Evolutionary conservation across 208 protist genomes (phyloP).

Genomic region (Histomonas meleagridis): DNA sequence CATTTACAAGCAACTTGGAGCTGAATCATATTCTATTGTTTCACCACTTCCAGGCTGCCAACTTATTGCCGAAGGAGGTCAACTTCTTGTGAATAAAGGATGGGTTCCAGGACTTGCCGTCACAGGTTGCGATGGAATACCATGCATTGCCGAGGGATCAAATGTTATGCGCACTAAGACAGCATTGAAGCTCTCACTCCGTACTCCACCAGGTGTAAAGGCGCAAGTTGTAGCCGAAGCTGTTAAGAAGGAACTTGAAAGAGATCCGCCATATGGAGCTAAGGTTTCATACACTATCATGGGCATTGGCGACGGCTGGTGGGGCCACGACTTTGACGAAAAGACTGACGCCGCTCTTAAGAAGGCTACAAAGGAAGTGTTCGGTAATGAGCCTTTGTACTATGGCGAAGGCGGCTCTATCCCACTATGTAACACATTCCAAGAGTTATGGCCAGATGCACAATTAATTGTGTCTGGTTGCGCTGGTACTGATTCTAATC

Average conservation of each 20-base stretch:
- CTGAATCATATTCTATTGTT: slow-evolving; percentile 45
- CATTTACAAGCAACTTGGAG: slow-evolving; percentile 49
- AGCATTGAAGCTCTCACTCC: slow-evolving; percentile 72
- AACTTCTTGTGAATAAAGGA: slow-evolving; percentile 67
- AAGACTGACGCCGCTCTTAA: slow-evolving; percentile 58
- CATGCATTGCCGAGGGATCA: slow-evolving; percentile 61
- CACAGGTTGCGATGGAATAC: slow-evolving; percentile 68
- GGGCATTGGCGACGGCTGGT: slow-evolving; percentile 62
- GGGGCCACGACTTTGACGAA: slow-evolving; percentile 60
- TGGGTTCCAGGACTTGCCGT: slow-evolving; percentile 75
- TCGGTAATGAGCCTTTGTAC: neutral
- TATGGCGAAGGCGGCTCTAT: slow-evolving; percentile 37
- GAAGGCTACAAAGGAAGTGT: neutral
- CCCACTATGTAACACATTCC: slow-evolving; percentile 16
- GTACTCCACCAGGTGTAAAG: slow-evolving; percentile 68
- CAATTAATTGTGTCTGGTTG: slow-evolving; percentile 15
- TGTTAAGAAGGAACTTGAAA: slow-evolving; percentile 63
- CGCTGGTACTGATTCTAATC: neutral
- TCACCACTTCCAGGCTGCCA: slow-evolving; percentile 42
- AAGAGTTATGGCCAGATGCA: neutral
- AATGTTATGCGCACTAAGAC: slow-evolving; percentile 75
- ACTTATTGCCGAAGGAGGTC: slow-evolving; percentile 50
- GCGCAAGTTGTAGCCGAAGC: slow-evolving; percentile 50
- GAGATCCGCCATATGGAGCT: slow-evolving; percentile 71
- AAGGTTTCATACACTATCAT: slow-evolving; percentile 63